Evolutionary conservation across 164 flowering plant genomes (phyloP).

Genomic region (Vitis amurensis): DNA sequence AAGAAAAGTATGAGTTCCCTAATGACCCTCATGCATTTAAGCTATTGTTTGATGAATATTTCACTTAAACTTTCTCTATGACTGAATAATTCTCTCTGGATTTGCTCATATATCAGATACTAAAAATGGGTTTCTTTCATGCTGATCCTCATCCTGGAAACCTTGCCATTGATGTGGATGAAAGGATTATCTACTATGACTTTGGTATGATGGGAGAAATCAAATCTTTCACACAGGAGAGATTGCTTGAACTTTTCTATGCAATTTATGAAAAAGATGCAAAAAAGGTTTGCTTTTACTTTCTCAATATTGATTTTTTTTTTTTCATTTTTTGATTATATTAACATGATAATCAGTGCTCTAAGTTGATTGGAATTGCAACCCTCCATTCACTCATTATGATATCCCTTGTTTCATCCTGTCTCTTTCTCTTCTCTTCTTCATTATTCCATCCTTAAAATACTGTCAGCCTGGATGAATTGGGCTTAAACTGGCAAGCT

Average conservation of each 20-base stretch:
- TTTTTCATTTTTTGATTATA: background rate
- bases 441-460: no score
- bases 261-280: constrained; percentile 93
- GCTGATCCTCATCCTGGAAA: constrained; percentile 99
- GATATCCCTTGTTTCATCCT: no score
- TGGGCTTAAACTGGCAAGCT: constrained; percentile 4
- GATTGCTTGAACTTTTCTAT: constrained; percentile 83
- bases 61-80: no score
- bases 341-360: background rate
- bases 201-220: constrained; percentile 99
- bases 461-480: no score
- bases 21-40: no score
- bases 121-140: constrained; percentile 93
- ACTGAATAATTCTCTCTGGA: no score
- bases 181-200: constrained; percentile 85
- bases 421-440: no score
- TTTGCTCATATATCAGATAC: constrained; percentile 42
- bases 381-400: no score
- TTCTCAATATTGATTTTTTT: background rate
- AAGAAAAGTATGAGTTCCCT: no score
- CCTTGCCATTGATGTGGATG: constrained; percentile 86
- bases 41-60: no score
- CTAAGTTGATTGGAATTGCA: no score
- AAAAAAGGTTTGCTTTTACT: constrained; percentile 60
- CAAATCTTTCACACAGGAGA: constrained; percentile 74